These are phyloP conservation scores for Sarocladium kiliense DNA, from an alignment of 2,329 filamentous ascomycete genomes.

Conservation along the genomic window DNA sequence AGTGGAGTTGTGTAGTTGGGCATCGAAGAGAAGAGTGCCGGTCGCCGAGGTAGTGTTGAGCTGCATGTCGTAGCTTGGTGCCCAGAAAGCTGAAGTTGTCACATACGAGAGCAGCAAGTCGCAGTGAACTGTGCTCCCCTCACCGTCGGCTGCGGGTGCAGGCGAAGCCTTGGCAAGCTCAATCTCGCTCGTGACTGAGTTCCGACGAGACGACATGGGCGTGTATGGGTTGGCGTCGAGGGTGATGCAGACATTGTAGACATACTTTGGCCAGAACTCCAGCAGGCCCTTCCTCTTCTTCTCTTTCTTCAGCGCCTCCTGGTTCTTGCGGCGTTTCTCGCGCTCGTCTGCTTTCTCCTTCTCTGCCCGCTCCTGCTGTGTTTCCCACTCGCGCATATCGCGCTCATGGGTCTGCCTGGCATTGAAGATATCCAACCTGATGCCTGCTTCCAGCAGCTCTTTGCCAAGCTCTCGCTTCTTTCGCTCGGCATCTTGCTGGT, in stretches of 20 bases:
- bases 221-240: conserved; percentile 40
- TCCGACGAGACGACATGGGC: conserved; percentile 41
- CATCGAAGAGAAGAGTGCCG: conserved; percentile 54
- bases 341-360: conserved; percentile 30
- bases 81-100: conserved; percentile 53
- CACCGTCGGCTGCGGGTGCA: conserved; percentile 19
- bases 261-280: conserved; percentile 44
- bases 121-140: conserved; percentile 22
- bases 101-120: conserved; percentile 54
- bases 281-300: conserved; percentile 38
- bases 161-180: conserved; percentile 38
- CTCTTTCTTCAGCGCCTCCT: conserved; percentile 35
- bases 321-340: conserved; percentile 27
- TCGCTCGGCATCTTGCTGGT: conserved; percentile 29
- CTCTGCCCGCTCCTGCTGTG: conserved; percentile 21
- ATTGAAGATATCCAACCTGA: background rate
- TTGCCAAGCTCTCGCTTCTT: conserved; percentile 27
- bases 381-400: conserved; percentile 18
- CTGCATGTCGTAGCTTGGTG: conserved; percentile 56
- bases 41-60: conserved; percentile 51
- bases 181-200: conserved; percentile 47
- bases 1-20: conserved; percentile 56
- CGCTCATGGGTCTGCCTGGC: conserved; percentile 23
- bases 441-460: conserved; percentile 22
- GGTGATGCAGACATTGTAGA: conserved; percentile 45